These are phyloP conservation scores for Sporothrix globosa DNA, from an alignment of 2,329 filamentous ascomycete species.

Conservation along the genomic window DNA sequence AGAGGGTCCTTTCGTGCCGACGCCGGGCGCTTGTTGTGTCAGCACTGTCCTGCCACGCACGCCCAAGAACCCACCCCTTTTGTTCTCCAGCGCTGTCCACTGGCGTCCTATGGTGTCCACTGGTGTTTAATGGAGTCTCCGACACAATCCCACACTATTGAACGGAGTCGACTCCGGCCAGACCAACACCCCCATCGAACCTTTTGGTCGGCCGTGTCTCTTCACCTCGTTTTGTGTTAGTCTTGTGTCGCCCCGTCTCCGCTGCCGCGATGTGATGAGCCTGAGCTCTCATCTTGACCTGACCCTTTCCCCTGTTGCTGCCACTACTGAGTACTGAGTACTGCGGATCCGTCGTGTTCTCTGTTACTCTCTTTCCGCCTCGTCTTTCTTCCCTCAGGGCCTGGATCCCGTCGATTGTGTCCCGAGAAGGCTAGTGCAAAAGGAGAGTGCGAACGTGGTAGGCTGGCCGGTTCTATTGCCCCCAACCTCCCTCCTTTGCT, in stretches of 20 bases:
- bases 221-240: neutral
- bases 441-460: neutral
- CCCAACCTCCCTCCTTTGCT: constrained; percentile 7
- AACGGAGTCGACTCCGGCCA: constrained; percentile 21
- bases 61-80: neutral
- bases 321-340: neutral
- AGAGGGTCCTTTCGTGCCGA: neutral
- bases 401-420: neutral
- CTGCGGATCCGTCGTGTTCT: neutral
- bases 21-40: no score
- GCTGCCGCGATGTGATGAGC: no score
- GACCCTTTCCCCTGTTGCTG: no score
- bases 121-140: neutral
- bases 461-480: constrained; percentile 1
- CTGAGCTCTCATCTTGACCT: neutral
- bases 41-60: neutral
- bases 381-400: neutral
- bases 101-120: neutral
- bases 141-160: neutral
- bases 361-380: neutral
- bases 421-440: neutral
- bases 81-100: constrained; percentile 9
- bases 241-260: neutral
- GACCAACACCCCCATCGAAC: neutral
- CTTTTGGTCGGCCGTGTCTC: neutral